A percentile compares a stretch with the other conserved stretches of the same genome.
Evolutionary conservation across 1,284 basidiomycete genomes (phyloP).

Genomic region (Trichosporon asahii): DNA sequence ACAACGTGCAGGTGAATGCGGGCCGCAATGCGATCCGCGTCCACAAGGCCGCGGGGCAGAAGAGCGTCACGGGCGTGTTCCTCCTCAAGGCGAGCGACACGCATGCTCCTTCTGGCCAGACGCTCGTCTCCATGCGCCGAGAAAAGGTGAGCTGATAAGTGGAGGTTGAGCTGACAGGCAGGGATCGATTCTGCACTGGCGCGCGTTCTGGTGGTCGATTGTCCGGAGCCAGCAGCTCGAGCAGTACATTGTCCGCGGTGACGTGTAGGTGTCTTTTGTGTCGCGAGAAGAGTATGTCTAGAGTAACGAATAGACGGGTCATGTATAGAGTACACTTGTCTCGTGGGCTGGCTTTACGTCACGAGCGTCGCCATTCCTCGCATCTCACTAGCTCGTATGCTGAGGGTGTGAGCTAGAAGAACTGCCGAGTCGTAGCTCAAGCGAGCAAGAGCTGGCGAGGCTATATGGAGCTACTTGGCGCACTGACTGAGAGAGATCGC

Average conservation of each 20-base stretch:
- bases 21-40: slow-evolving; percentile 28
- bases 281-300: too few relatives aligned
- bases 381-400: too few relatives aligned
- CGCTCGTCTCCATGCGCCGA: slow-evolving; percentile 40
- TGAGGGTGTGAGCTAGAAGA: too few relatives aligned
- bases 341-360: too few relatives aligned
- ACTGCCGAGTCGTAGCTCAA: too few relatives aligned
- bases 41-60: slow-evolving; percentile 39
- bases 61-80: slow-evolving; percentile 39
- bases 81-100: slow-evolving; percentile 33
- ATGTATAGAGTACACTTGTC: not conserved
- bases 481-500: not conserved
- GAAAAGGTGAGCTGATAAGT: slow-evolving; percentile 32
- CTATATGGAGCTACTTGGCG: not conserved
- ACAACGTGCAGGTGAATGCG: slow-evolving; percentile 26
- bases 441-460: not conserved
- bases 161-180: slow-evolving; percentile 14
- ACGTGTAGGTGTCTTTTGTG: slow-evolving; percentile 14
- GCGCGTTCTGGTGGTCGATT: slow-evolving; percentile 47
- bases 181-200: slow-evolving; percentile 50
- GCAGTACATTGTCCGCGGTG: slow-evolving; percentile 41
- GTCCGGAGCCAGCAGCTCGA: slow-evolving; percentile 39
- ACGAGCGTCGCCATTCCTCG: too few relatives aligned
- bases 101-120: slow-evolving; percentile 35
- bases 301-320: not conserved